These are phyloP conservation scores for Rhizopus delemar DNA, from an alignment of 371 early-diverging fungal species.

Conservation along the genomic window DNA sequence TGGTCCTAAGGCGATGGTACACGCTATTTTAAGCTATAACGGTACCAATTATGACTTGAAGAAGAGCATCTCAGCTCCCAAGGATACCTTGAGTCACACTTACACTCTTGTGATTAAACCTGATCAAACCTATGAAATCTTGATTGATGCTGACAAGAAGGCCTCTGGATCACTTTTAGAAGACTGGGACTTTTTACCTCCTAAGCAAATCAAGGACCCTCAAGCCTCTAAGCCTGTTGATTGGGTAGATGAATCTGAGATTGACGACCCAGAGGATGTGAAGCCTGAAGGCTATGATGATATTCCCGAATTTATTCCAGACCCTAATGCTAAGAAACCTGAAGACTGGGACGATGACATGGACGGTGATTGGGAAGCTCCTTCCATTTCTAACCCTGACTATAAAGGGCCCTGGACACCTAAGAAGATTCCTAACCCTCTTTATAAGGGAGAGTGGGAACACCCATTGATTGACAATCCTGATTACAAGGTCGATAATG, in stretches of 20 bases:
- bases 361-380: constrained; percentile 90
- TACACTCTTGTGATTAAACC: constrained; percentile 92
- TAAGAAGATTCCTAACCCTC: constrained; percentile 89
- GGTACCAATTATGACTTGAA: constrained; percentile 85
- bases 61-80: constrained; percentile 67
- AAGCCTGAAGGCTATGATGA: constrained; percentile 91
- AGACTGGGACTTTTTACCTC: constrained; percentile 86
- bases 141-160: constrained; percentile 74
- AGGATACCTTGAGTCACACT: constrained; percentile 76
- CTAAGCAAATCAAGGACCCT: constrained; percentile 93
- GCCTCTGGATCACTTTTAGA: constrained; percentile 76
- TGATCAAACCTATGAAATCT: constrained; percentile 85
- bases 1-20: constrained; percentile 89
- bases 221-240: constrained; percentile 89
- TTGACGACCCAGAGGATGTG: constrained; percentile 81
- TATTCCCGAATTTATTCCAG: constrained; percentile 78
- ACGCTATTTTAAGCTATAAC: constrained; percentile 92
- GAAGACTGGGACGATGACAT: constrained; percentile 91
- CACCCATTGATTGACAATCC: constrained; percentile 91
- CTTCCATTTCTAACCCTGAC: constrained; percentile 85
- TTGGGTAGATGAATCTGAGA: constrained; percentile 91
- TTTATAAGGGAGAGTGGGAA: constrained; percentile 94
- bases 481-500: constrained; percentile 83
- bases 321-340: constrained; percentile 87
- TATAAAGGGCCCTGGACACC: constrained; percentile 84